Conservation (phyloP, 305 asterid species). For the Fraxinus latifolia region DNA sequence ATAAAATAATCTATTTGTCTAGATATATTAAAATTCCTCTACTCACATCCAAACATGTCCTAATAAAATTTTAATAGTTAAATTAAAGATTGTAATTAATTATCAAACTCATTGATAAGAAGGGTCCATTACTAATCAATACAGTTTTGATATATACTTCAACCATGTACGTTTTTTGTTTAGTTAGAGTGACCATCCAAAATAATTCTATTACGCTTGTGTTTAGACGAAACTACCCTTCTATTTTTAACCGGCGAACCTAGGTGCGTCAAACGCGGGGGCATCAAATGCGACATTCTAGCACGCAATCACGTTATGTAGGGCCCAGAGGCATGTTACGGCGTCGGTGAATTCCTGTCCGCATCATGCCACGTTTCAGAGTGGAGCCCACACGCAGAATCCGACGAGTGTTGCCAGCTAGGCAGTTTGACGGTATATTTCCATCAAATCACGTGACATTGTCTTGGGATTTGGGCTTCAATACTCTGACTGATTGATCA, state of each 20-base stretch:
- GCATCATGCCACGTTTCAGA: conserved; percentile 4
- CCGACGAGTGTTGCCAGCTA: background rate
- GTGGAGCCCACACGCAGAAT: background rate
- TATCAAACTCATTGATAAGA: too few relatives aligned
- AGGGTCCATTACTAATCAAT: too few relatives aligned
- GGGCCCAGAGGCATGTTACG: conserved; percentile 37
- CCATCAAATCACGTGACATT: background rate
- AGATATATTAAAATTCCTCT: too few relatives aligned
- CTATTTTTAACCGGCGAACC: background rate
- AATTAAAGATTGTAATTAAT: too few relatives aligned
- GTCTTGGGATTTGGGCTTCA: background rate
- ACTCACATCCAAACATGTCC: too few relatives aligned
- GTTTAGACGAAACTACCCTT: background rate
- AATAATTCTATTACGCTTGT: background rate
- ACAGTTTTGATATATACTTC: too few relatives aligned
- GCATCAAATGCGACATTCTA: conserved; percentile 10
- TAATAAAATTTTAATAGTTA: too few relatives aligned
- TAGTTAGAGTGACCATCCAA: background rate
- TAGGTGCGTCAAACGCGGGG: background rate
- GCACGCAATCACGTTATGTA: conserved; percentile 24
- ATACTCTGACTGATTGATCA: background rate
- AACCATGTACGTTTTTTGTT: too few relatives aligned
- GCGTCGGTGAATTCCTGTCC: conserved; percentile 30
- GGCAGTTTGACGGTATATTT: background rate
- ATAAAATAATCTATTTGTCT: too few relatives aligned